Evolutionary conservation across 2,329 filamentous ascomycete genomes (phyloP), one percentile per base, ranked within the genome.

Genomic region (Pseudogymnoascus sp.): DNA sequence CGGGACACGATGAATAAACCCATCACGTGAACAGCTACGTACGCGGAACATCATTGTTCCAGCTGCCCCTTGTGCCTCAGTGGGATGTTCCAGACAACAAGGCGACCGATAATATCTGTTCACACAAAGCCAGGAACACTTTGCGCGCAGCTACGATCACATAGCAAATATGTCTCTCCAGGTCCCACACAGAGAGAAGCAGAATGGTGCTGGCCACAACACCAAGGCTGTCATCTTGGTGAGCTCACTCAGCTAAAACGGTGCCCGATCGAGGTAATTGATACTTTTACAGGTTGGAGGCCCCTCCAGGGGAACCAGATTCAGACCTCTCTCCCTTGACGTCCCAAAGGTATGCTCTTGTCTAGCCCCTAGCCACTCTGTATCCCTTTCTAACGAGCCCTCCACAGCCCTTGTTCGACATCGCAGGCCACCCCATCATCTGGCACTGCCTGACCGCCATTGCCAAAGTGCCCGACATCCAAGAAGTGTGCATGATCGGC

Each of bases 161-260:
- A 42, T 60, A 61, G 39, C 29, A 64, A 67, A 58, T 12, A 74
- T 74, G 78, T 86, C 69, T 81, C 82, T 68, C 31, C 68, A 71
- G 55, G 66, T 73, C 31, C 72, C 72, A 5, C 63, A 70, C 73
- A 79, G 73, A 78, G 79, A 77, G 71, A 81, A 79, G 70, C 71
- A 78, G 68, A 81, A 80, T 73, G 78, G 80, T 68, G 70, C 76
- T 38, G 61, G 64, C 29, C 38, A 61, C 66, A 67, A 71, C 51
- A 96, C 92, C 74, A 97, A 97, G 80, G 93, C 93, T 68, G 88
- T 97, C 69, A 96, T 97, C 77, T 80, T 97, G 81, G 92, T 96
- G 82, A 72, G 81, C 74, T 66, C 68, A 62, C 39, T 58, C 64
- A 60, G 25, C 27, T 41, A 59, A 42, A 36, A 25, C 44, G 58